These are phyloP conservation scores for Ophidiomyces ophidiicola DNA, from an alignment of 2,329 filamentous ascomycete genomes.

Conservation along the genomic window DNA sequence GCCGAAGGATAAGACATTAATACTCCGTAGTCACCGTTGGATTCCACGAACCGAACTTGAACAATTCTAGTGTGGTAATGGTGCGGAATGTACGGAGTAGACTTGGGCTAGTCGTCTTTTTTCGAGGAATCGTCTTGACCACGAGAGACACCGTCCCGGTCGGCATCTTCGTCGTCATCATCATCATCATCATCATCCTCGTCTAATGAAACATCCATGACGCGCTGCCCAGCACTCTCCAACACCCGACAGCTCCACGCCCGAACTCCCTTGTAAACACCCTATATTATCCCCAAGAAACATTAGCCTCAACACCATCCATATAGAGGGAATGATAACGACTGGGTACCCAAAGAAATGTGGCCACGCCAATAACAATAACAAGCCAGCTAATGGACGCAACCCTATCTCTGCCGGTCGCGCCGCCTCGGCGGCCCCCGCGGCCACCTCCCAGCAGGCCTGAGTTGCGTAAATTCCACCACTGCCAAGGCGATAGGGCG, in stretches of 20 bases:
- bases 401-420: conserved; percentile 62
- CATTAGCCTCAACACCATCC: conserved; percentile 15
- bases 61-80: not conserved
- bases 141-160: no score
- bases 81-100: not conserved
- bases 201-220: conserved; percentile 56
- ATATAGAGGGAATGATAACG: not conserved
- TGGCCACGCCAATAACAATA: conserved; percentile 65
- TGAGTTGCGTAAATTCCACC: conserved; percentile 58
- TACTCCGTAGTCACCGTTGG: not conserved
- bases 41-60: not conserved
- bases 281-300: conserved; percentile 42
- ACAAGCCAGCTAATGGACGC: conserved; percentile 69
- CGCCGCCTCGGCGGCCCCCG: conserved; percentile 42
- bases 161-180: conserved; percentile 32
- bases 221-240: conserved; percentile 62
- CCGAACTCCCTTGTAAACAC: conserved; percentile 70
- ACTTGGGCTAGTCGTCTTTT: conserved; percentile 20
- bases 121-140: conserved; percentile 18
- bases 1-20: conserved; percentile 25
- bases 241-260: conserved; percentile 60
- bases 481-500: conserved; percentile 61
- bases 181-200: conserved; percentile 48
- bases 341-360: conserved; percentile 59
- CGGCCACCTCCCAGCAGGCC: conserved; percentile 44